Base-by-base conservation (phyloP, 2,329 filamentous ascomycete species). In the Cyclaneusma minus region DNA sequence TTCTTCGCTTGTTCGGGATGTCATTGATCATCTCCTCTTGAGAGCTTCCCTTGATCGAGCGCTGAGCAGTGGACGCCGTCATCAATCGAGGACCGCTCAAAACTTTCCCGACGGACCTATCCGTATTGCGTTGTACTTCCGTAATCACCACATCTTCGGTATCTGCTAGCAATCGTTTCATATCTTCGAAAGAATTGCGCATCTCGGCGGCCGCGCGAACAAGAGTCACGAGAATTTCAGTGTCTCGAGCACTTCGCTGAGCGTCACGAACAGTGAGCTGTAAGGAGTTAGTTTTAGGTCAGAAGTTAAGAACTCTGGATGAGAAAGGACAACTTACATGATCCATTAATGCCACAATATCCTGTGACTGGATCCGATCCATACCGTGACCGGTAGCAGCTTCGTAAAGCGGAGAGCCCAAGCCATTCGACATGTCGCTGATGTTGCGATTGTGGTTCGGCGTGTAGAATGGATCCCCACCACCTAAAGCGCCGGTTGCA, bases 271-370 rank as follows among this genome's bases (percentile, higher is more conserved):
- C 89, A 48, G 91, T 95, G 35, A 98, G 73, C 68, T 76, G 29
- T 18, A 28, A 13, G 16, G 14, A 6, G 26, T 40, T 37, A 41
- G 37, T 11, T 34, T 13, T n/a, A 11, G 8, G 4, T 24, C n/a
- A 15, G 13, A 11, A 22, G n/a, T 16, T 19, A 25, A 7, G 10
- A 14, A 13, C 19, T 31, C 20, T 22, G 5, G 14, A 24, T n/a
- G 7, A 29, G 16, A 30, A 22, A 14, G 14, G 30, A 30, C 24
- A 26, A 60, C 70, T 62, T 55, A 76, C 68, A 51, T 98, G 89
- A 47, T 98, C 87, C 89, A 98, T 98, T 33, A 98, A 59, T 13
- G 87, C 83, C 36, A 98, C 79, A 41, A 98, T 91, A 45, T 98
- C 89, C 54, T 91, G 89, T 23, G 84, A 93, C 48, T 95, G 78